Conservation (phyloP, 768 basidiomycete species). For the Grammothele lineata region DNA sequence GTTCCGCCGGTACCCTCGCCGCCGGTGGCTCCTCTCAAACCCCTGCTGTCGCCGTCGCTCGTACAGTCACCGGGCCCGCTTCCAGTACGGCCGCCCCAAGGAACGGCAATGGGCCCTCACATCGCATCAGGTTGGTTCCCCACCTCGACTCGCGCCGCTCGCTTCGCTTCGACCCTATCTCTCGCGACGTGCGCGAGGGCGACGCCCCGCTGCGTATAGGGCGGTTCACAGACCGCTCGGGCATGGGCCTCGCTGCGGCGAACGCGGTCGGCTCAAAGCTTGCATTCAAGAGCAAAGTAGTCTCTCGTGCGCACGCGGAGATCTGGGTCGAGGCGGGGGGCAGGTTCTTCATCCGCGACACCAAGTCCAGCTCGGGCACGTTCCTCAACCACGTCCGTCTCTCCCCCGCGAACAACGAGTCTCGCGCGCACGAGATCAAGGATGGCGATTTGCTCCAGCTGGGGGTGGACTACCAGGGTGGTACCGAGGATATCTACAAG, state of each 20-base stretch:
- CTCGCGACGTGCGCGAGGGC: conserved; percentile 72
- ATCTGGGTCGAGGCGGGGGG: conserved; percentile 73
- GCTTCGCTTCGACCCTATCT: conserved; percentile 89
- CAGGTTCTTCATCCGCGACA: conserved; percentile 86
- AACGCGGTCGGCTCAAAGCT: conserved; percentile 76
- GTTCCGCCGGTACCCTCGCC: conserved; percentile 56
- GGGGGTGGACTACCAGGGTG: conserved; percentile 97
- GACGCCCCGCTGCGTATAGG: conserved; percentile 81
- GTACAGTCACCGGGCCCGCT: conserved; percentile 17
- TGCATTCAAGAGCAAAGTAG: conserved; percentile 94
- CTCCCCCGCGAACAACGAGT: conserved; percentile 80
- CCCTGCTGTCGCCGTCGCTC: conserved; percentile 22
- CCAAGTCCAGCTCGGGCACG: conserved; percentile 86
- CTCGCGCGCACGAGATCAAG: conserved; percentile 70
- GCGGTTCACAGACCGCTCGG: conserved; percentile 87
- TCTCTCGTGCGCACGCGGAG: conserved; percentile 91
- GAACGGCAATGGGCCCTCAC: conserved; percentile 29
- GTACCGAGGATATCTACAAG: conserved; percentile 94
- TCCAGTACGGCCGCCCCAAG: conserved; percentile 19
- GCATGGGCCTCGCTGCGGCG: conserved; percentile 58
- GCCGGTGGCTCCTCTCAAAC: conserved; percentile 24
- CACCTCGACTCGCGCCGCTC: conserved; percentile 89
- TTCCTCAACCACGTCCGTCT: conserved; percentile 94
- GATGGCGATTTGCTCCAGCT: conserved; percentile 95
- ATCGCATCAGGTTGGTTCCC: conserved; percentile 91